Evolutionary conservation across 2,329 filamentous ascomycete species (phyloP).

Genomic region (Orbilia quercus): DNA sequence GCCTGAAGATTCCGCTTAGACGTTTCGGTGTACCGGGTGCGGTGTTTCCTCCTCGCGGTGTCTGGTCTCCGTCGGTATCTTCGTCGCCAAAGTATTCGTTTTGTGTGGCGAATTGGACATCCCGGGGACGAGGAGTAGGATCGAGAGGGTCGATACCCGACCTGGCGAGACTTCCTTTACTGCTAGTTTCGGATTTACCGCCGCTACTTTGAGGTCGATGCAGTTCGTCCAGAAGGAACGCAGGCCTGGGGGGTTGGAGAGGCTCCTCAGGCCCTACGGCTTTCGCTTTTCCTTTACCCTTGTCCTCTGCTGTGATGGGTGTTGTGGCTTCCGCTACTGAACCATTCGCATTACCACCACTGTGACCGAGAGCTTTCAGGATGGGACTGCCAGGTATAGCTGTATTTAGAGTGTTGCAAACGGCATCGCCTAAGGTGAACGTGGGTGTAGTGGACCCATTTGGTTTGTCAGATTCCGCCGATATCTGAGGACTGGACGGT

Average conservation of each 20-base stretch:
- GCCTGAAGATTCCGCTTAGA: constrained; percentile 50
- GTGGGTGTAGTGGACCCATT: constrained; percentile 38
- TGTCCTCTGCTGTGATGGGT: constrained; percentile 16
- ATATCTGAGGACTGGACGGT: constrained; percentile 37
- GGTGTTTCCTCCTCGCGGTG: constrained; percentile 47
- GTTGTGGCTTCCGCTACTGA: constrained; percentile 10
- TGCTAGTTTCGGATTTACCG: constrained; percentile 7
- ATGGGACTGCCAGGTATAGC: constrained; percentile 46
- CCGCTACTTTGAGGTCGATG: constrained; percentile 24
- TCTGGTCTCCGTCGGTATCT: constrained; percentile 49
- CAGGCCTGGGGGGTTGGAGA: constrained; percentile 48
- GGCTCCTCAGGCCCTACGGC: constrained; percentile 31
- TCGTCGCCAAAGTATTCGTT: constrained; percentile 55
- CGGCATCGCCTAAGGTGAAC: constrained; percentile 33
- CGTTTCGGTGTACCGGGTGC: constrained; percentile 46
- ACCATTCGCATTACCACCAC: constrained; percentile 13
- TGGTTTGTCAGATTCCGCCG: constrained; percentile 37
- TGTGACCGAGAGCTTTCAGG: constrained; percentile 27
- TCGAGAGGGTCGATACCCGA: constrained; percentile 11
- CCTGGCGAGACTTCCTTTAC: constrained; percentile 24
- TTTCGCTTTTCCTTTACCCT: constrained; percentile 45
- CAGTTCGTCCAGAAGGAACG: constrained; percentile 45
- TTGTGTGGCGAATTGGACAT: constrained; percentile 51
- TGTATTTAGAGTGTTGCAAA: constrained; percentile 40
- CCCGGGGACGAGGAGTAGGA: constrained; percentile 28